Conservation (phyloP, 805 yeast species). For the Tetrapisispora iriomotensis region DNA sequence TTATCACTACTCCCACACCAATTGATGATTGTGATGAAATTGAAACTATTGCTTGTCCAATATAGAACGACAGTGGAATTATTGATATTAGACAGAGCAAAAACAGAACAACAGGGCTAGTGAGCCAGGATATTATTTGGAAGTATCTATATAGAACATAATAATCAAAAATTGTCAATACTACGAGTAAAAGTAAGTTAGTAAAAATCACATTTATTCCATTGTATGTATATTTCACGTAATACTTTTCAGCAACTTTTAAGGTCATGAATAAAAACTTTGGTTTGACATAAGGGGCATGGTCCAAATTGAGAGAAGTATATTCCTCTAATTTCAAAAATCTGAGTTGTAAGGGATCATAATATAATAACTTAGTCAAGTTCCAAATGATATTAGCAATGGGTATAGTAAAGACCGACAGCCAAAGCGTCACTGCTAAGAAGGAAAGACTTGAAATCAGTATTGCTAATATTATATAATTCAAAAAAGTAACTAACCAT, state of each 20-base stretch:
- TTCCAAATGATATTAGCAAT: too few species aligned
- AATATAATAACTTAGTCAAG: conserved; percentile 46
- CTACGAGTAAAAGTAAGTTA: conserved; percentile 68
- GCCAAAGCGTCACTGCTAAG: too few species aligned
- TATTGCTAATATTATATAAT: too few species aligned
- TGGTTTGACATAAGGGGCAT: too few species aligned
- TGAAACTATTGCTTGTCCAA: conserved; percentile 97
- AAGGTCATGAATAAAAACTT: conserved; percentile 42
- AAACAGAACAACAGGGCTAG: conserved; percentile 60
- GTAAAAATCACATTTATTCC: conserved; percentile 91
- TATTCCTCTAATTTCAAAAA: neutral
- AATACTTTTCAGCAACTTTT: conserved; percentile 60
- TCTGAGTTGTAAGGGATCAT: conserved; percentile 53
- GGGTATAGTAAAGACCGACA: too few species aligned
- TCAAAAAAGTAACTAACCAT: too few species aligned
- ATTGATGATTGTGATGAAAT: conserved; percentile 95
- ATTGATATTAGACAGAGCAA: conserved; percentile 71
- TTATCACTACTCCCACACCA: conserved; percentile 98
- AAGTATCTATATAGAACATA: conserved; percentile 46
- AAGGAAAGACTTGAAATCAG: too few species aligned
- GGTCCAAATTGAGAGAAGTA: too few species aligned
- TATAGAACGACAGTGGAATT: conserved; percentile 89
- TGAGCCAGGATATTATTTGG: conserved; percentile 27
- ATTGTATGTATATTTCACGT: conserved; percentile 90
- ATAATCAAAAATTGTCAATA: conserved; percentile 73